A percentile compares a stretch with the other conserved stretches of the same genome.
phyloP scores from a whole-genome alignment of 495 filamentous ascomycete genomes.

The Talaromyces adpressus region DNA sequence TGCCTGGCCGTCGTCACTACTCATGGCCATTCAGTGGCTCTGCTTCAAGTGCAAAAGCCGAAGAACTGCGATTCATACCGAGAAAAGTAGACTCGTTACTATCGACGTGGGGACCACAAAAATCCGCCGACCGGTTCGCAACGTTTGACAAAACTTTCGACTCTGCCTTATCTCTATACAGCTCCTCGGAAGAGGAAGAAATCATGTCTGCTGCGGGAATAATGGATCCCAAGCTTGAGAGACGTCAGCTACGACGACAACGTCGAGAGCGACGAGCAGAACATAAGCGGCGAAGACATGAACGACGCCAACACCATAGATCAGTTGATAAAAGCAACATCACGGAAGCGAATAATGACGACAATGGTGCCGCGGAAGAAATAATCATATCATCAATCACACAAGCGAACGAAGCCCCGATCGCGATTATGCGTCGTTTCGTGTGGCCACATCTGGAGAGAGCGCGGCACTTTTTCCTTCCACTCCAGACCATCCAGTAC shows the following conservation, averaged over 20 bases:
- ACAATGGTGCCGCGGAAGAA: slow-evolving; percentile 2
- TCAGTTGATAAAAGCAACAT: neutral
- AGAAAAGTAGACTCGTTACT: neutral
- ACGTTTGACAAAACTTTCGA: neutral
- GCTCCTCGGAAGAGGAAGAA: slow-evolving; percentile 15
- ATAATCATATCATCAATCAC: slow-evolving; percentile 10
- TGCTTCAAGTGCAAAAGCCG: neutral
- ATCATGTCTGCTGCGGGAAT: slow-evolving; percentile 32
- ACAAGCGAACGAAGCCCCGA: slow-evolving; percentile 6
- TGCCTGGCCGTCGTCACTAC: slow-evolving; percentile 5
- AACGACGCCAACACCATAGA: neutral
- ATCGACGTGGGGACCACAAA: neutral
- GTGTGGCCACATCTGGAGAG: slow-evolving; percentile 31
- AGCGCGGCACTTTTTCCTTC: slow-evolving; percentile 17
- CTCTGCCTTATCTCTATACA: neutral
- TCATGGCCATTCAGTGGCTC: slow-evolving; percentile 10
- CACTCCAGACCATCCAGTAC: neutral
- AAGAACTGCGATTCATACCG: neutral
- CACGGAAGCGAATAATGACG: neutral
- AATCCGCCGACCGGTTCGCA: neutral
- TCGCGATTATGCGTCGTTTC: slow-evolving; percentile 21
- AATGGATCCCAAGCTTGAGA: slow-evolving; percentile 15
- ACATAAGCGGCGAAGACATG: neutral
- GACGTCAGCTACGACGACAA: slow-evolving; percentile 10
- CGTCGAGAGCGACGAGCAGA: neutral